Conservation (phyloP, 202 grass and related monocot genomes). For the Carex sylvatica region DNA sequence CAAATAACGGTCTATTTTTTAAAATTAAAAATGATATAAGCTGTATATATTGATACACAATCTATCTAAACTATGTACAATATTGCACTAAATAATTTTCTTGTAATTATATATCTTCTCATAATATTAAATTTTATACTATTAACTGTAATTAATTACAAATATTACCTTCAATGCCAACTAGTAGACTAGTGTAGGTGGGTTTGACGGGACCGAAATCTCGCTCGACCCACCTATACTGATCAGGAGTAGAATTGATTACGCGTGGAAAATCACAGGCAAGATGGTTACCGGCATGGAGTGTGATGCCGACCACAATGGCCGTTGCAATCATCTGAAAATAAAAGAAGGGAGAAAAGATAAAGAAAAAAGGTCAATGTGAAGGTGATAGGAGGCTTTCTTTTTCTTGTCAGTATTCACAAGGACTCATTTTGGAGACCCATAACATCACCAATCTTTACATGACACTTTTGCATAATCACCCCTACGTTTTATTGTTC, state of each 20-base stretch:
- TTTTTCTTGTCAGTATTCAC: not conserved
- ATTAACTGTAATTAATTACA: not conserved
- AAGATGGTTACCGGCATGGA: slow-evolving; percentile 96
- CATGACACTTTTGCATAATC: not conserved
- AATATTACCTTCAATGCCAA: slow-evolving; percentile 50
- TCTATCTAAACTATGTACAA: no score
- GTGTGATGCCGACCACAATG: slow-evolving; percentile 80
- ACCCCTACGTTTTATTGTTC: not conserved
- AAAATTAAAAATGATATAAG: not conserved
- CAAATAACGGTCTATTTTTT: not conserved
- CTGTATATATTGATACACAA: not conserved
- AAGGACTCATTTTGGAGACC: not conserved
- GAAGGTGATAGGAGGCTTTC: not conserved
- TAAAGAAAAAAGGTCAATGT: not conserved
- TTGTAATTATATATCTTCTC: no score
- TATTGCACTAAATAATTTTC: no score
- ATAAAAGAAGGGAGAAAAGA: not conserved
- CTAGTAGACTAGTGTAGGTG: slow-evolving; percentile 57
- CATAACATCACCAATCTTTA: not conserved
- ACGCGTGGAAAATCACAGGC: slow-evolving; percentile 91
- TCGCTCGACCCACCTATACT: slow-evolving; percentile 52
- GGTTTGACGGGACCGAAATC: slow-evolving; percentile 62
- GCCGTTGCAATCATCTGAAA: slow-evolving; percentile 95
- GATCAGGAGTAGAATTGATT: slow-evolving; percentile 48
- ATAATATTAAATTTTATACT: not conserved